phyloP scores from a whole-genome alignment of 495 filamentous ascomycete genomes.

The Pyrenopolyporus hunteri region DNA sequence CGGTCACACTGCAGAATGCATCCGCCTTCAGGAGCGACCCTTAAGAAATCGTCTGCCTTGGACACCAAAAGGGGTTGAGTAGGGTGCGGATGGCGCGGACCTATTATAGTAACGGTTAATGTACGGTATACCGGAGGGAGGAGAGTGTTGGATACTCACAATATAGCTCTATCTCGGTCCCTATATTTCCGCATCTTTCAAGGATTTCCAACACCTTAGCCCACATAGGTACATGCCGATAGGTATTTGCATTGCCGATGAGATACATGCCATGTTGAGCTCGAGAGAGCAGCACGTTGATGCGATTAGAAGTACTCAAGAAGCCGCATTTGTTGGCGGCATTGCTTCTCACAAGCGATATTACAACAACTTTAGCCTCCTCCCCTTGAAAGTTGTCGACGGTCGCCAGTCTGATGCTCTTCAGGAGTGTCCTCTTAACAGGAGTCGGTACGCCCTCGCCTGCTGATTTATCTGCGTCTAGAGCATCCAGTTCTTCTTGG shows the following conservation, averaged over 20 bases:
- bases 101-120: constrained; percentile 9
- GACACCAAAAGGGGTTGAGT: constrained; percentile 61
- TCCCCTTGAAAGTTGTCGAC: constrained; percentile 91
- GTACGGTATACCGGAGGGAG: not conserved
- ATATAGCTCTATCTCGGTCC: constrained; percentile 59
- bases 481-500: constrained; percentile 61
- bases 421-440: constrained; percentile 59
- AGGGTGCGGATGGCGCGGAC: constrained; percentile 67
- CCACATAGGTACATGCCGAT: constrained; percentile 70
- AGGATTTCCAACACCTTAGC: constrained; percentile 64
- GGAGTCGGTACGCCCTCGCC: constrained; percentile 34
- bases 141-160: constrained; percentile 54
- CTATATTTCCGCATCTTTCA: constrained; percentile 55
- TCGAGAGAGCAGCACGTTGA: constrained; percentile 78
- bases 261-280: constrained; percentile 87
- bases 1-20: constrained; percentile 65
- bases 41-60: constrained; percentile 66
- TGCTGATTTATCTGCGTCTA: constrained; percentile 46
- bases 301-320: constrained; percentile 73
- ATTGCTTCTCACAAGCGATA: constrained; percentile 84
- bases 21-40: constrained; percentile 72
- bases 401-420: constrained; percentile 73
- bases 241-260: constrained; percentile 72
- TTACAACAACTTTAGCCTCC: constrained; percentile 79
- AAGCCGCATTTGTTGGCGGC: constrained; percentile 69